These are phyloP conservation scores for Trichoderma koningiopsis DNA, from an alignment of 2,329 filamentous ascomycete genomes.

Conservation along the genomic window DNA sequence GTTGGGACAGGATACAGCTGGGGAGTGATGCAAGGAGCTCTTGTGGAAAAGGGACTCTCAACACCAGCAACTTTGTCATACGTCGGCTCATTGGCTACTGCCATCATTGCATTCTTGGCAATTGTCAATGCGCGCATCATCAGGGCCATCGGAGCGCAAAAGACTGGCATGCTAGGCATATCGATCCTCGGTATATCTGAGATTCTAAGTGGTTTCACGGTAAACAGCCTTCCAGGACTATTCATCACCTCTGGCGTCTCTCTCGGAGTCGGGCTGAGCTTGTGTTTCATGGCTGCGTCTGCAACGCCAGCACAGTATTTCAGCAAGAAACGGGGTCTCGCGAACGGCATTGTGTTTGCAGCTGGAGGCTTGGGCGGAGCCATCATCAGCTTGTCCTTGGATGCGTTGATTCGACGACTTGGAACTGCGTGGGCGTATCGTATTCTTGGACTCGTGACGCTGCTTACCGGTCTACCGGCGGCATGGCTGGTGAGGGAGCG, in stretches of 20 bases:
- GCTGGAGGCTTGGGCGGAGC: constrained; percentile 56
- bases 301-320: constrained; percentile 55
- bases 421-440: constrained; percentile 53
- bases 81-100: constrained; percentile 55
- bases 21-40: constrained; percentile 61
- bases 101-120: constrained; percentile 53
- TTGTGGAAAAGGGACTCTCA: constrained; percentile 52
- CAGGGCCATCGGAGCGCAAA: constrained; percentile 50
- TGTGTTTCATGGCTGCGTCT: constrained; percentile 41
- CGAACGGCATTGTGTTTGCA: constrained; percentile 52
- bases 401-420: constrained; percentile 44
- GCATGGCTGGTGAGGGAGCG: constrained; percentile 54
- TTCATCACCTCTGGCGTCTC: constrained; percentile 34
- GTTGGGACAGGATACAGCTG: constrained; percentile 60
- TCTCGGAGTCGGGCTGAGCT: constrained; percentile 33
- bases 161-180: constrained; percentile 51
- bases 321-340: constrained; percentile 50
- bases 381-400: constrained; percentile 47
- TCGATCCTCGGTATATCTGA: constrained; percentile 52
- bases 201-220: constrained; percentile 37
- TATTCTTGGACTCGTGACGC: constrained; percentile 51
- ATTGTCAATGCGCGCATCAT: constrained; percentile 56
- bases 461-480: constrained; percentile 55
- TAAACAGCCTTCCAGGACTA: constrained; percentile 34
- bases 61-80: constrained; percentile 58